Percentiles rank a stretch among this genome's conserved stretches.
These are phyloP conservation scores for Ananas comosus DNA, from an alignment of 176 grass and related monocot genomes.

Conservation along the genomic window DNA sequence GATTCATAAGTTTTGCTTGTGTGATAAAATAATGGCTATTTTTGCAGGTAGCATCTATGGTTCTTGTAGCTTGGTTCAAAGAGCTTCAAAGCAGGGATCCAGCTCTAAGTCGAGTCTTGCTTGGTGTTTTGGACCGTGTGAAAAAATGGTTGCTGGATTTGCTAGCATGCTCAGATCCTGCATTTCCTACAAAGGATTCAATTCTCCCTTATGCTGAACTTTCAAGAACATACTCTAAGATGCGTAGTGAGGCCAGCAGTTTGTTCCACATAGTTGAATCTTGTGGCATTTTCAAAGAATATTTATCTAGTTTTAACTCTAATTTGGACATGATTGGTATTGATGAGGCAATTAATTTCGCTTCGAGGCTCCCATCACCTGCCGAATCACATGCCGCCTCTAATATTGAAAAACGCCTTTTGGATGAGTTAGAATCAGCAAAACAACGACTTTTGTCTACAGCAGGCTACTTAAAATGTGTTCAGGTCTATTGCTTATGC, in stretches of 20 bases:
- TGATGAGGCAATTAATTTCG: slow-evolving; percentile 72
- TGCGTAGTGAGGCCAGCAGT: slow-evolving; percentile 67
- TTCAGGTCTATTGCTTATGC: slow-evolving; percentile 53
- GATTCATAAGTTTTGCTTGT: neutral
- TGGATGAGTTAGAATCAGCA: slow-evolving; percentile 75
- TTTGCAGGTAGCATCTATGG: slow-evolving; percentile 68
- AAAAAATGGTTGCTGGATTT: slow-evolving; percentile 79
- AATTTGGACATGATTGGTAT: slow-evolving; percentile 45
- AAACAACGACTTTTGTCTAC: slow-evolving; percentile 81
- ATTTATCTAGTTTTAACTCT: slow-evolving; percentile 40
- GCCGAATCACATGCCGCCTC: slow-evolving; percentile 28
- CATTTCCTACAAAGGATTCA: slow-evolving; percentile 88
- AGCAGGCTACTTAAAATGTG: slow-evolving; percentile 89
- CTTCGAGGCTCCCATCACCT: slow-evolving; percentile 58
- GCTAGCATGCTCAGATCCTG: slow-evolving; percentile 73
- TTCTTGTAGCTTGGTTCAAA: slow-evolving; percentile 92
- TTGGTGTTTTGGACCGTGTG: slow-evolving; percentile 50
- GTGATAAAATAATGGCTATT: slow-evolving; percentile 14
- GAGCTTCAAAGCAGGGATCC: slow-evolving; percentile 60
- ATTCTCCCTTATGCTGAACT: slow-evolving; percentile 75
- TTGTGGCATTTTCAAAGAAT: slow-evolving; percentile 45
- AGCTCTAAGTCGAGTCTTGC: slow-evolving; percentile 29
- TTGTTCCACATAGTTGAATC: slow-evolving; percentile 55
- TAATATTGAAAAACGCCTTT: slow-evolving; percentile 34
- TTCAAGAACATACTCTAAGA: slow-evolving; percentile 84